phyloP scores from a whole-genome alignment of 257 asterid genomes.

The Lycium ferocissimum region DNA sequence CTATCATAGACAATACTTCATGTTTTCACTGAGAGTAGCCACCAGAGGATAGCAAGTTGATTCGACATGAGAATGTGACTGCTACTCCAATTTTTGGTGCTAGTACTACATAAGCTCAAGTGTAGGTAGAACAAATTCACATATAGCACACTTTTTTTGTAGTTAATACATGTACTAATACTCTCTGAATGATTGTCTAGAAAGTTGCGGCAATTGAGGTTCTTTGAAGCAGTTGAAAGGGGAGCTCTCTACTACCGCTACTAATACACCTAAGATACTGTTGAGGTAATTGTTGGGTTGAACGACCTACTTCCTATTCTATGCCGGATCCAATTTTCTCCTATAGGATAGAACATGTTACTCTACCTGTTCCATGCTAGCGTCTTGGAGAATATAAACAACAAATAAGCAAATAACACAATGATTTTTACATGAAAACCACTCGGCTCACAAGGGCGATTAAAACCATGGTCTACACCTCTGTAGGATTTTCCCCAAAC shows the following conservation, averaged over 20 bases:
- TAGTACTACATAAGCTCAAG: slow-evolving; percentile 97
- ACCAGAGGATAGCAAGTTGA: slow-evolving; percentile 75
- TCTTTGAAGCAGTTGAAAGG: slow-evolving; percentile 94
- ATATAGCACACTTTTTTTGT: background rate
- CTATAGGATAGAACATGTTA: too few relatives aligned
- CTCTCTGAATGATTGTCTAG: slow-evolving; percentile 46
- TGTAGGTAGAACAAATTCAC: slow-evolving; percentile 34
- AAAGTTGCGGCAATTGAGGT: slow-evolving; percentile 95
- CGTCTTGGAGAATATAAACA: too few relatives aligned
- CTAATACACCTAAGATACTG: slow-evolving; percentile 94
- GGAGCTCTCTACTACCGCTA: slow-evolving; percentile 94
- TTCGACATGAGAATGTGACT: slow-evolving; percentile 69
- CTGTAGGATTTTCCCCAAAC: too few relatives aligned
- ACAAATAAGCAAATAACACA: too few relatives aligned
- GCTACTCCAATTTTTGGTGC: slow-evolving; percentile 98
- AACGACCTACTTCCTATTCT: too few relatives aligned
- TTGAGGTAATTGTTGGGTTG: too few relatives aligned
- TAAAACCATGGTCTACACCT: too few relatives aligned
- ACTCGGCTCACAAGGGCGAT: too few relatives aligned
- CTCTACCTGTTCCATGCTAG: too few relatives aligned
- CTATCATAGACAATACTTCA: slow-evolving; percentile 85
- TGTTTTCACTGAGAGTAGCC: slow-evolving; percentile 96
- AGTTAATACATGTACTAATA: background rate
- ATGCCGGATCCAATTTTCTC: too few relatives aligned
- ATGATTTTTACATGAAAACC: too few relatives aligned